Evolutionary conservation across 768 basidiomycete genomes (phyloP).

Genomic region (Kwoniella dejecticola): DNA sequence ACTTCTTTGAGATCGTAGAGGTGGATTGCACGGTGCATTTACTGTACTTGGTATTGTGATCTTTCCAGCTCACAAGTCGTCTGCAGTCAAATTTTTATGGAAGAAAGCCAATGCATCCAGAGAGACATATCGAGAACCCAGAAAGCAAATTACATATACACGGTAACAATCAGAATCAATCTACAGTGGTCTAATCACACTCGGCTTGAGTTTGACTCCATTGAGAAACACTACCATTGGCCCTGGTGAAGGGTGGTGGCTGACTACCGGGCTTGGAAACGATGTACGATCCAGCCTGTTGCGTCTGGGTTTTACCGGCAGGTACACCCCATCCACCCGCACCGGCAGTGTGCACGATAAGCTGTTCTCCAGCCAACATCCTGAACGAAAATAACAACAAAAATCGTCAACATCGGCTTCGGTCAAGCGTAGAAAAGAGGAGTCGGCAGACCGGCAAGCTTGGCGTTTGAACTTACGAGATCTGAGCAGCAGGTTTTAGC

Average conservation of each 20-base stretch:
- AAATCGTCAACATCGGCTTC: neutral
- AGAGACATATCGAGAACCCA: no score
- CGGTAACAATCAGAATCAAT: no score
- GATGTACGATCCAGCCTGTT: neutral
- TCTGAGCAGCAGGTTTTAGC: slow-evolving; percentile 23
- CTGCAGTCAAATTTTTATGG: no score
- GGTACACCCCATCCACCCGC: slow-evolving; percentile 42
- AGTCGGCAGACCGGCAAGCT: no score
- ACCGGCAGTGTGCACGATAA: slow-evolving; percentile 40
- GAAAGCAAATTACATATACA: no score
- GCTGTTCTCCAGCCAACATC: slow-evolving; percentile 24
- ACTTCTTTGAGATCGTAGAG: no score
- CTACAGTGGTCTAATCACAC: slow-evolving; percentile 15
- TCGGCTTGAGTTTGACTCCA: slow-evolving; percentile 28
- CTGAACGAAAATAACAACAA: slow-evolving; percentile 3
- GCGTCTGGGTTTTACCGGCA: neutral
- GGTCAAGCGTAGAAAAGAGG: neutral
- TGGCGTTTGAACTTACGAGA: slow-evolving; percentile 13
- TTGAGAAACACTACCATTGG: slow-evolving; percentile 33
- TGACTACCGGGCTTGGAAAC: slow-evolving; percentile 19
- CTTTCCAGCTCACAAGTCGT: no score
- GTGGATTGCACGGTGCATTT: no score
- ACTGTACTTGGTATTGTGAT: no score
- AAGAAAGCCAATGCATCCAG: no score
- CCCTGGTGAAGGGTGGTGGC: slow-evolving; percentile 25